phyloP scores from a whole-genome alignment of 305 asterid genomes.

The Andrographis paniculata region DNA sequence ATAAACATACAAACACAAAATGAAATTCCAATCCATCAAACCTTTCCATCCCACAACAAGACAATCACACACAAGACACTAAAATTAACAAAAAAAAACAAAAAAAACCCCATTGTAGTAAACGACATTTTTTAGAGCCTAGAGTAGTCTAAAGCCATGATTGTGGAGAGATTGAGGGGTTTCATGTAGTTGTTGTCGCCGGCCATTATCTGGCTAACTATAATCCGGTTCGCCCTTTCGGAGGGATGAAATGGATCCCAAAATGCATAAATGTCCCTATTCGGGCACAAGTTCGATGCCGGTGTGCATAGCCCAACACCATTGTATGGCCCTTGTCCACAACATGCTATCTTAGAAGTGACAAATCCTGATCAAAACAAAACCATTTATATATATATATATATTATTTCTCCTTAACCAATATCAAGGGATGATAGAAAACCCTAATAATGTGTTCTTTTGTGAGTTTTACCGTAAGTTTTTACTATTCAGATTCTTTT shows the following conservation, averaged over 20 bases:
- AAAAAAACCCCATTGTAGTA: too few relatives aligned
- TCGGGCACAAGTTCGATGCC: constrained; percentile 51
- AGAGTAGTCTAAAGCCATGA: constrained; percentile 49
- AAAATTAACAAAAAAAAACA: too few relatives aligned
- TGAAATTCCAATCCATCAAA: too few relatives aligned
- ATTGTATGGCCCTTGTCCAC: constrained; percentile 79
- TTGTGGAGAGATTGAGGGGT: constrained; percentile 83
- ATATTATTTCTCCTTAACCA: too few relatives aligned
- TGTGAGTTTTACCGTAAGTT: too few relatives aligned
- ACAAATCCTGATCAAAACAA: constrained; percentile 37
- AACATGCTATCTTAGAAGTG: constrained; percentile 70
- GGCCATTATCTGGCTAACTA: constrained; percentile 45
- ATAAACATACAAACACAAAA: too few relatives aligned
- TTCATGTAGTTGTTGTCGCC: constrained; percentile 55
- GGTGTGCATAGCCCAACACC: constrained; percentile 70
- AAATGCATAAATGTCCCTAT: constrained; percentile 57
- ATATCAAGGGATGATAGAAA: too few relatives aligned
- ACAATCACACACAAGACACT: too few relatives aligned
- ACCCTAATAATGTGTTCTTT: too few relatives aligned
- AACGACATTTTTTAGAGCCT: neutral
- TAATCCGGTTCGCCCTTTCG: constrained; percentile 57
- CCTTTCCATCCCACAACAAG: too few relatives aligned
- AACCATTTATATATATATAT: too few relatives aligned
- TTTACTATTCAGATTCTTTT: too few relatives aligned
- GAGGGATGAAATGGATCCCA: constrained; percentile 91